Base-by-base conservation (phyloP, 305 asterid genomes). In the Fraxinus ornus region DNA sequence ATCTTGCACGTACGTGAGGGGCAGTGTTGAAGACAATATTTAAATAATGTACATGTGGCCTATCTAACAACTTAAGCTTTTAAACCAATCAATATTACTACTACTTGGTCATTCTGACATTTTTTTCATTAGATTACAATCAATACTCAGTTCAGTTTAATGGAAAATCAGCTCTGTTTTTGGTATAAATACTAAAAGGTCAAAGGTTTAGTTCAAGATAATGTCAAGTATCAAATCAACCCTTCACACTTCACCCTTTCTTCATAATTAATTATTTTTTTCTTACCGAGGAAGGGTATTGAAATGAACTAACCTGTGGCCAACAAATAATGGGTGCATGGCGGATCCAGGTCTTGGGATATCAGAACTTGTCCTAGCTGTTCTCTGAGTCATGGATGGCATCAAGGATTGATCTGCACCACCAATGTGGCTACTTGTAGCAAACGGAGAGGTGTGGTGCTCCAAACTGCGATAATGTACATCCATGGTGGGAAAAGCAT, bases 401-500 rank as follows among this genome's bases (percentile, higher is more conserved):
- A 85, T 83, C 33, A 90, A 64, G 83, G 92, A 85, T 76, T 89
- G 95, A 36, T 91, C 95, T 76, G 88, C 84, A 80, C 85, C 89
- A 85, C 91, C 89, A 78, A 88, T 85, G 78, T 88, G 93, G 85
- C 79, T 86, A 78, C 77, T 89, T 21, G 90, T 82, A 70, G 89
- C 79, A 66, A 88, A 90, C 22, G 93, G 88, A 72, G 89, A 73
- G 79, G 95, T 88, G 85, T 90, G 97, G 83, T 33, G 49, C 49
- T 93, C 97, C 97, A 95, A 93, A 77, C 84, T 85, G 28, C 87
- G 91, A 86, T 89, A 90, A 84, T 87, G 93, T 79, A 84, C 84
- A 81, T 93, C 97, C 92, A 89, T 73, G 39, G 94, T 86, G 10
- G 95, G 95, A 84, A 90, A 93, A 85, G 90, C 92, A 85, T 87